Conservation (phyloP, 192 early-diverging fungal genomes). For the Coemansia sp. region DNA sequence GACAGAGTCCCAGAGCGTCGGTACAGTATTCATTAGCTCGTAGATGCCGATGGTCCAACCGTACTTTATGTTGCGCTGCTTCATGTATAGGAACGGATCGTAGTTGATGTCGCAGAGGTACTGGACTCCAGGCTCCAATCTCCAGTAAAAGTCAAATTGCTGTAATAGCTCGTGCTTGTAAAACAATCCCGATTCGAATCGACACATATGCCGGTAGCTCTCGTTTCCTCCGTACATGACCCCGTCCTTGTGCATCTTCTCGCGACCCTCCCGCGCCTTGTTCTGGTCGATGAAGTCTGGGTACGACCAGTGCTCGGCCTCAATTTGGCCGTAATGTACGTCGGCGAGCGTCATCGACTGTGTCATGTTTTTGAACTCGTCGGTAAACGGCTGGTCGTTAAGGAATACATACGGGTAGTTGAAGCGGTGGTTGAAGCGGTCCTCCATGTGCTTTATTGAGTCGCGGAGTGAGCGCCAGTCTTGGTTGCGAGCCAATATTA, state of each 20-base stretch:
- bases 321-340: conserved; percentile 43
- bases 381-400: conserved; percentile 72
- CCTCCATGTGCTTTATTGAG: conserved; percentile 64
- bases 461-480: conserved; percentile 62
- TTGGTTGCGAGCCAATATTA: conserved; percentile 70
- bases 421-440: conserved; percentile 73
- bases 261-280: conserved; percentile 20
- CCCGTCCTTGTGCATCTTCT: conserved; percentile 58
- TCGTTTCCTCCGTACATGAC: conserved; percentile 46
- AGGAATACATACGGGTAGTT: conserved; percentile 83
- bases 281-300: conserved; percentile 49
- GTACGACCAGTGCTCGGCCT: conserved; percentile 39
- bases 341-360: conserved; percentile 41
- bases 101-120: conserved; percentile 53
- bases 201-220: conserved; percentile 46
- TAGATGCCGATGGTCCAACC: conserved; percentile 36
- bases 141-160: conserved; percentile 55
- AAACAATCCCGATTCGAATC: conserved; percentile 45
- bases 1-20: conserved; percentile 46
- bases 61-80: conserved; percentile 36
- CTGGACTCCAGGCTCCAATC: conserved; percentile 53
- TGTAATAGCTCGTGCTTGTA: conserved; percentile 41
- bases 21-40: conserved; percentile 42
- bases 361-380: conserved; percentile 61
- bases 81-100: conserved; percentile 54